Conservation (phyloP, 768 basidiomycete species). For the Suillus spraguei region DNA sequence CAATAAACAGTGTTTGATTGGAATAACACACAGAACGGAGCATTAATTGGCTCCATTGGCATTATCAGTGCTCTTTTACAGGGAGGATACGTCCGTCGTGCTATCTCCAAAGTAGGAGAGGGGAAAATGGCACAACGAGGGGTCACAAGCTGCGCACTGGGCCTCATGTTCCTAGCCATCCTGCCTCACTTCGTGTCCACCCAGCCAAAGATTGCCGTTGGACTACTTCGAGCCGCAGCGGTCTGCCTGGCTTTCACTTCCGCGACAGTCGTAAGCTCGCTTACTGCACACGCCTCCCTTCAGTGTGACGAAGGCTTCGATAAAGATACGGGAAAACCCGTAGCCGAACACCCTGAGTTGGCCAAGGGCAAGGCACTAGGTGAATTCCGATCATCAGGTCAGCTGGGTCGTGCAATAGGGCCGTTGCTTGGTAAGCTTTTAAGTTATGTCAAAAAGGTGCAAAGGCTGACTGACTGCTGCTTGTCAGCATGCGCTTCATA, state of each 20-base stretch:
- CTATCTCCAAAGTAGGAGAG: conserved; percentile 75
- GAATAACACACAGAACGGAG: conserved; percentile 88
- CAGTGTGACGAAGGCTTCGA: conserved; percentile 82
- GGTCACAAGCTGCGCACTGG: conserved; percentile 69
- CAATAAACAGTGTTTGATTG: conserved; percentile 75
- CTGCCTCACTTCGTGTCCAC: conserved; percentile 59
- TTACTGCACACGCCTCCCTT: conserved; percentile 89
- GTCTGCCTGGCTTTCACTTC: conserved; percentile 91
- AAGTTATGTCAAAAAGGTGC: conserved; percentile 9
- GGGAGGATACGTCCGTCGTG: conserved; percentile 91
- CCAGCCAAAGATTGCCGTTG: conserved; percentile 47
- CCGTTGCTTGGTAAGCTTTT: conserved; percentile 75
- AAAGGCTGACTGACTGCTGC: conserved; percentile 14
- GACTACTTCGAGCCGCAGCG: conserved; percentile 67
- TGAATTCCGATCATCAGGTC: conserved; percentile 88
- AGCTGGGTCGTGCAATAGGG: conserved; percentile 91
- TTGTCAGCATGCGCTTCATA: conserved; percentile 78
- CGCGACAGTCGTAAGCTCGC: conserved; percentile 91
- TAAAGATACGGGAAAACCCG: conserved; percentile 55
- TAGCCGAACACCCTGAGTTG: conserved; percentile 62
- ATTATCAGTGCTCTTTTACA: conserved; percentile 88
- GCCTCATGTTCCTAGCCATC: conserved; percentile 69
- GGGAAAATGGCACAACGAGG: conserved; percentile 84
- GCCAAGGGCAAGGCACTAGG: conserved; percentile 87
- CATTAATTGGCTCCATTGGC: conserved; percentile 84